phyloP scores from a whole-genome alignment of 2,329 filamentous ascomycete genomes.

The Aspergillus costaricaensis region DNA sequence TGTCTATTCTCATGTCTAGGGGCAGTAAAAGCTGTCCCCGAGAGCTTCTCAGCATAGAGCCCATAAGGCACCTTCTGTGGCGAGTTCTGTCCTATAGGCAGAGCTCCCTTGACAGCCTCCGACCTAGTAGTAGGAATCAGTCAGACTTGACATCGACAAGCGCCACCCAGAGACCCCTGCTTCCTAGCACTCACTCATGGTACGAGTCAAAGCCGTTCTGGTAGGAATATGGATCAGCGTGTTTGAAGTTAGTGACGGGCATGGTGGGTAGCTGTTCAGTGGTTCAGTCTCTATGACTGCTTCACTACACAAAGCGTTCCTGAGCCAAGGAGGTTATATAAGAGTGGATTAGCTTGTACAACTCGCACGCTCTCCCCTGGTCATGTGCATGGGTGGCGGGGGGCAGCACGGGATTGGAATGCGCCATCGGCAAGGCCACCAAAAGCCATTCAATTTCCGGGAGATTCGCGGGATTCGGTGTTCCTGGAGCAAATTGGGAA shows the following conservation, averaged over 20 bases:
- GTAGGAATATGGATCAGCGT: conserved; percentile 71
- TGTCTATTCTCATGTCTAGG: conserved; percentile 69
- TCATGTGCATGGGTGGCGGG: neutral
- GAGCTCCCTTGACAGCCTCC: conserved; percentile 72
- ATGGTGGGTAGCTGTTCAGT: conserved; percentile 43
- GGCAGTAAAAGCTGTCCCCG: conserved; percentile 71
- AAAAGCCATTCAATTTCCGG: neutral
- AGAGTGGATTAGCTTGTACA: neutral
- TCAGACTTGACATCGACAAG: conserved; percentile 16
- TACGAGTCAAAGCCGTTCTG: conserved; percentile 76
- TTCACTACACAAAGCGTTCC: neutral
- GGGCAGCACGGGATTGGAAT: neutral
- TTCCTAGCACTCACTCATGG: conserved; percentile 64
- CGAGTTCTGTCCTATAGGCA: conserved; percentile 76
- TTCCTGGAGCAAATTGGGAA: neutral
- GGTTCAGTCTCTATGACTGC: neutral
- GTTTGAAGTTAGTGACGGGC: conserved; percentile 65
- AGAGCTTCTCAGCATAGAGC: conserved; percentile 79
- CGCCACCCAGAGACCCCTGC: neutral
- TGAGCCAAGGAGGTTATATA: neutral
- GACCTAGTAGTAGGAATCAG: conserved; percentile 53
- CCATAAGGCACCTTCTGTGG: conserved; percentile 78
- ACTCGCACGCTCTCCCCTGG: neutral
- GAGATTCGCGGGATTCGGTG: neutral
- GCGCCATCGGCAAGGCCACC: neutral